phyloP scores from a whole-genome alignment of 2,329 filamentous ascomycete genomes.

The Paracoccidioides brasiliensis region DNA sequence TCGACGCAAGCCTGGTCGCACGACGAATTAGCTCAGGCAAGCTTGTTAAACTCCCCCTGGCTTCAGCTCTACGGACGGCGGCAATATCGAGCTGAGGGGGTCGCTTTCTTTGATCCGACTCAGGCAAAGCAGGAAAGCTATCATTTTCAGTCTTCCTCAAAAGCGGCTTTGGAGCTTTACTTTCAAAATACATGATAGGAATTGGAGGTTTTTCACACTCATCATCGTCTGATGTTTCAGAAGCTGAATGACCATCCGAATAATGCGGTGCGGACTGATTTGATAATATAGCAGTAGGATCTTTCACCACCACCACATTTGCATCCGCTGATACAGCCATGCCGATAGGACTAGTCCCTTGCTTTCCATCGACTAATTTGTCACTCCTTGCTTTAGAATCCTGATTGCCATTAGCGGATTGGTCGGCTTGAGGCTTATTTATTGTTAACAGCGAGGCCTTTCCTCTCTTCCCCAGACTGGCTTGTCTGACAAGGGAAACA shows the following conservation, averaged over 20 bases:
- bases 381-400: neutral
- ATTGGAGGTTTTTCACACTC: slow-evolving; percentile 25
- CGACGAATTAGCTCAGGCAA: slow-evolving; percentile 80
- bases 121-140: slow-evolving; percentile 10
- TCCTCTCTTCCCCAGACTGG: slow-evolving; percentile 19
- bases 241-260: slow-evolving; percentile 6
- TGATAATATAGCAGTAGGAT: neutral
- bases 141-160: slow-evolving; percentile 15
- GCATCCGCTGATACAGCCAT: neutral
- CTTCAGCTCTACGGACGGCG: slow-evolving; percentile 66
- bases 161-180: slow-evolving; percentile 3
- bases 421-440: slow-evolving; percentile 9
- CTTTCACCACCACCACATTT: neutral
- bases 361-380: neutral
- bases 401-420: neutral
- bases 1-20: slow-evolving; percentile 72
- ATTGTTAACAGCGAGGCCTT: slow-evolving; percentile 22
- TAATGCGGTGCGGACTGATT: neutral
- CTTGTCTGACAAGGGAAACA: slow-evolving; percentile 18
- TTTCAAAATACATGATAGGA: slow-evolving; percentile 10
- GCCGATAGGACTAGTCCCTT: neutral
- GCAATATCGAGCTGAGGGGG: slow-evolving; percentile 72
- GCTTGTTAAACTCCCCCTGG: slow-evolving; percentile 80
- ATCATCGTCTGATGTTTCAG: slow-evolving; percentile 17
- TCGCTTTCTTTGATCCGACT: slow-evolving; percentile 28